These are phyloP conservation scores for Bipolaris cookei DNA, from an alignment of 2,329 filamentous ascomycete genomes.

Conservation along the genomic window DNA sequence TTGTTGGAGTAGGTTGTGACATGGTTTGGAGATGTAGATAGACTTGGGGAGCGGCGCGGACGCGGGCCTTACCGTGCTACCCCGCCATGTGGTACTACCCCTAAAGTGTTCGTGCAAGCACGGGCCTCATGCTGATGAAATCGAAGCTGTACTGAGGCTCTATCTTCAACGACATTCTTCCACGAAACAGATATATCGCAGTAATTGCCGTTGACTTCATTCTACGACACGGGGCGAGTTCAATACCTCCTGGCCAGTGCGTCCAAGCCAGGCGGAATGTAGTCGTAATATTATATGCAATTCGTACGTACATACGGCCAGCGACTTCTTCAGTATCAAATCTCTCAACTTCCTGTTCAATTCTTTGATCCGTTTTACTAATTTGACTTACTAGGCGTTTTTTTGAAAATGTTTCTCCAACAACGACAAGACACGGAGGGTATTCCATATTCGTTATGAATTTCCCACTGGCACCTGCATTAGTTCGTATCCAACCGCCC, in stretches of 20 bases:
- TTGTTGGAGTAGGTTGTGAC: conserved; percentile 14
- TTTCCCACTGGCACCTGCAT: neutral
- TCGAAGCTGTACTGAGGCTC: too few species aligned
- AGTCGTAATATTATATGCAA: neutral
- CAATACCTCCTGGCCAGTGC: neutral
- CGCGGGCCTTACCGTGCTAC: neutral
- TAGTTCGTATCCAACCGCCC: neutral
- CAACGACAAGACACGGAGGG: neutral
- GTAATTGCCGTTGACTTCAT: too few species aligned
- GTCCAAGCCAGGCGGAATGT: neutral
- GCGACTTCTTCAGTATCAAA: neutral
- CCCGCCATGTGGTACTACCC: neutral
- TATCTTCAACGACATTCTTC: too few species aligned
- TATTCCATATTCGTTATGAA: neutral
- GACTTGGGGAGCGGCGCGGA: neutral
- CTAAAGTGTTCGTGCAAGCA: neutral
- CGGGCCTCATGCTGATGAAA: neutral
- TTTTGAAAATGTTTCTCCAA: neutral
- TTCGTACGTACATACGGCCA: neutral
- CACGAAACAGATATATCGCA: too few species aligned
- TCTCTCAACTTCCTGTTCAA: too few species aligned
- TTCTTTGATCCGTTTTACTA: too few species aligned
- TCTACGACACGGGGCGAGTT: neutral
- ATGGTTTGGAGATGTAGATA: conserved; percentile 10
- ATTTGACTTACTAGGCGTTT: too few species aligned